Base-by-base conservation (phyloP, 2,329 filamentous ascomycete species). In the Hypoxylon sp. region DNA sequence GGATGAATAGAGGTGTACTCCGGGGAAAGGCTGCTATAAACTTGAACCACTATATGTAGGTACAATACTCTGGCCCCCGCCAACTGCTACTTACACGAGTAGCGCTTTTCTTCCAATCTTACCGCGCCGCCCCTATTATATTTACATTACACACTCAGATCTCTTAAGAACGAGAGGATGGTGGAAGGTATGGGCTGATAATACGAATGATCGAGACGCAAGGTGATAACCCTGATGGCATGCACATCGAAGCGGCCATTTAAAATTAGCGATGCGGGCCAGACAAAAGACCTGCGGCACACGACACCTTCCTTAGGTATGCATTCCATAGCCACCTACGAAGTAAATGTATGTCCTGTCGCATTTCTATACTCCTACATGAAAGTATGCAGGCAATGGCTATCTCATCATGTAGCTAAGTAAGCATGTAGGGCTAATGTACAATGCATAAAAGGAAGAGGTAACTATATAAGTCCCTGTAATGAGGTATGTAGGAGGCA, bases 361-460 rank as follows among this genome's bases (percentile, higher is more conserved):
- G 53, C 39, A 53, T 52, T 19, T 22, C 20, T 39, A 34, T 56
- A 34, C 52, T 57, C 51, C 56, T 59, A 58, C 28, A 32, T n/a
- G n/a, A n/a, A 46, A 56, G 43, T 48, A 24, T 52, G 43, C 46
- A 56, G 39, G 61, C 56, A 15, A 43, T 20, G 13, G 10, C 30
- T 20, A 30, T 6, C n/a, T 30, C 49, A 19, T 19, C 32, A 20
- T n/a, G 41, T 28, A 57, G 49, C n/a, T 47, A 46, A n/a, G 26
- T 13, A 51, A 11, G 32, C 37, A 52, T 34, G 49, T 52, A 34
- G 20, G 46, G 26, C 24, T 8, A 8, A n/a, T 49, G 46, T 32
- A 32, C 19, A 26, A 7, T 26, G 7, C 24, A 26, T 26, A 7
- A 26, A 26, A 26, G 24, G 4, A 26, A 7, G 24, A 26, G 24